Evolutionary conservation across 2,329 filamentous ascomycete species (phyloP), one percentile per base, ranked within the genome.

Genomic region (Mycosphaerella sp.): DNA sequence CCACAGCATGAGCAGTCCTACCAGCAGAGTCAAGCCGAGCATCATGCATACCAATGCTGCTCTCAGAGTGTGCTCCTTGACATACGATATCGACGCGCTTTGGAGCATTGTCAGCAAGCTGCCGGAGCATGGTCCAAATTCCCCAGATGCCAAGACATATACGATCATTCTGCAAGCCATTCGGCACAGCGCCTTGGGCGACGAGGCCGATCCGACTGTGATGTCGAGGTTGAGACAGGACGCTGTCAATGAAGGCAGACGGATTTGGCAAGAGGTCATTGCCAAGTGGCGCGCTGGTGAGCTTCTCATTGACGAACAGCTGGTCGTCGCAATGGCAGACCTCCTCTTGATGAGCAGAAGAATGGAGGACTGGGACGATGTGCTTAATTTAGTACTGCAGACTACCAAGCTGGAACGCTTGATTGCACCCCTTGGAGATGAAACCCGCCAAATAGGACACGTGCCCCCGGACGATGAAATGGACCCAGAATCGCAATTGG

Each of bases 1-100:
- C 72, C 79, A 87, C 59, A 81, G 81, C 49, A 86, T 97, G 71
- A 76, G 78, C 35, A 76, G 75, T 4, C 76, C 80, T 32, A 81
- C 79, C 44, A 79, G 79, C 1, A 74, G 76, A 6, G 74, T 94
- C 44, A 77, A 82, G 57, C 85, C 87, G 13, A 87, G 83, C 59
- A 85, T 84, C 32, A 86, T 88, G 50, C 93, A 97, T 64, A 82
- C 87, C 56, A 98, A 98, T 66, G 87, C 90, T 8, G 81, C 89
- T n/a, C 73, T 98, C 40, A 82, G 84, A 52, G 86, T 93, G 7
- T 97, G 90, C 66, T 79, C 84, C 42, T 78, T 81, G 51, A 84
- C 86, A 3, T 68, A 76, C 10, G 85, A 96, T 64, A 76, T 95
- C 68, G 89, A 95, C 59, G 80, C 84, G 13, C 72, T 97, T 59